phyloP scores from a whole-genome alignment of 257 asterid genomes.

The Perilla frutescens region DNA sequence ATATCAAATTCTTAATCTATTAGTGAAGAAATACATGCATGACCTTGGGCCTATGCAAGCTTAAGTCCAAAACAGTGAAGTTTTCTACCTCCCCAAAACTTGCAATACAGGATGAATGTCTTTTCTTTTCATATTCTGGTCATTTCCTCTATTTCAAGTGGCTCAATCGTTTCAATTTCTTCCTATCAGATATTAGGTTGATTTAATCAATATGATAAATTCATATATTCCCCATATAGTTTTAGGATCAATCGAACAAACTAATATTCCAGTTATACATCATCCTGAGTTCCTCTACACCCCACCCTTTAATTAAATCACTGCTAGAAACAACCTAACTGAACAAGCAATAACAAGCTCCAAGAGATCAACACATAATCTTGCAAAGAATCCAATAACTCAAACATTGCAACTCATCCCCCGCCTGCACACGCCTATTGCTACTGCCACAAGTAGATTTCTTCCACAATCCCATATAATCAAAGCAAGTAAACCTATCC shows the following conservation, averaged over 20 bases:
- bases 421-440: background rate
- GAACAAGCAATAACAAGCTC: background rate
- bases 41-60: background rate
- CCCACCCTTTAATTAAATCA: background rate
- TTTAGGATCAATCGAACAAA: background rate
- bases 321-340: background rate
- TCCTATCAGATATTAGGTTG: background rate
- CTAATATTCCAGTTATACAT: background rate
- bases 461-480: slow-evolving; percentile 12
- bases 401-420: background rate
- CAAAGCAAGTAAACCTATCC: background rate
- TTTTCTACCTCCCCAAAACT: background rate
- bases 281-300: background rate
- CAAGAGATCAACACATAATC: background rate
- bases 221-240: background rate
- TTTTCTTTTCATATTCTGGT: background rate
- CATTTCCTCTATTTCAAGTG: background rate
- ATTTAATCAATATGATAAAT: background rate
- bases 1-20: background rate
- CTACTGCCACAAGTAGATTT: background rate
- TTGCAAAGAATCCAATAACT: background rate
- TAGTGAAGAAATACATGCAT: background rate
- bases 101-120: background rate
- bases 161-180: background rate
- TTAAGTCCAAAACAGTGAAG: background rate